phyloP scores from a whole-genome alignment of 1,284 basidiomycete genomes.

The Heliocybe sulcata region DNA sequence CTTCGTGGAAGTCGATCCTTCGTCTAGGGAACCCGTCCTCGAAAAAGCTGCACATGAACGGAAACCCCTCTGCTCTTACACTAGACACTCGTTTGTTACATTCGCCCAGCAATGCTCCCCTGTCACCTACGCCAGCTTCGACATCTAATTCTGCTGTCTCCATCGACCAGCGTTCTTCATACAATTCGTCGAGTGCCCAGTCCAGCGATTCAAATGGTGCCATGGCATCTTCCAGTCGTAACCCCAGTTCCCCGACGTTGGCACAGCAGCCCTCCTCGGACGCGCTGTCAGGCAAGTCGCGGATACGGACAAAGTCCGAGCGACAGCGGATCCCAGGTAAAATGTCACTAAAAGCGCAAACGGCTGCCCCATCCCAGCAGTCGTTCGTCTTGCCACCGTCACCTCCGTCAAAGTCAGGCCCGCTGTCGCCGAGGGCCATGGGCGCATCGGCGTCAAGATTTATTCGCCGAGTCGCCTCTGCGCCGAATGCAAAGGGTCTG shows the following conservation, averaged over 20 bases:
- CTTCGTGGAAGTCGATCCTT: slow-evolving; percentile 56
- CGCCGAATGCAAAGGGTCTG: slow-evolving; percentile 91
- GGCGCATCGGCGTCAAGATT: slow-evolving; percentile 74
- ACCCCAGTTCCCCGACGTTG: slow-evolving; percentile 22
- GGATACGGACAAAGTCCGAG: slow-evolving; percentile 51
- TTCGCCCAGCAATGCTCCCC: slow-evolving; percentile 26
- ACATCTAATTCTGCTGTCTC: slow-evolving; percentile 40
- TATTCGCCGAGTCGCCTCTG: slow-evolving; percentile 91
- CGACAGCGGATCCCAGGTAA: slow-evolving; percentile 32
- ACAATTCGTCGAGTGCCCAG: slow-evolving; percentile 63
- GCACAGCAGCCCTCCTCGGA: slow-evolving; percentile 11
- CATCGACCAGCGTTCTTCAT: slow-evolving; percentile 55
- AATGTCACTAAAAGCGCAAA: slow-evolving; percentile 23
- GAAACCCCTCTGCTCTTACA: slow-evolving; percentile 21
- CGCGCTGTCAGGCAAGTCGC: slow-evolving; percentile 21
- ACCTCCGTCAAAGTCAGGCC: slow-evolving; percentile 27
- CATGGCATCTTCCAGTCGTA: slow-evolving; percentile 21
- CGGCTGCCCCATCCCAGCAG: slow-evolving; percentile 19
- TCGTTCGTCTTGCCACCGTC: slow-evolving; percentile 8
- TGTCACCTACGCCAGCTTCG: slow-evolving; percentile 38
- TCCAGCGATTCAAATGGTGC: slow-evolving; percentile 55
- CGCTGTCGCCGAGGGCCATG: slow-evolving; percentile 57
- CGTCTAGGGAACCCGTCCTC: slow-evolving; percentile 38
- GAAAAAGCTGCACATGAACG: slow-evolving; percentile 33
- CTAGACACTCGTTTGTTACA: slow-evolving; percentile 28